A percentile compares a stretch with the other conserved stretches of the same genome.
phyloP scores from a whole-genome alignment of 23 red algal species.

The Gracilaria domingensis region DNA sequence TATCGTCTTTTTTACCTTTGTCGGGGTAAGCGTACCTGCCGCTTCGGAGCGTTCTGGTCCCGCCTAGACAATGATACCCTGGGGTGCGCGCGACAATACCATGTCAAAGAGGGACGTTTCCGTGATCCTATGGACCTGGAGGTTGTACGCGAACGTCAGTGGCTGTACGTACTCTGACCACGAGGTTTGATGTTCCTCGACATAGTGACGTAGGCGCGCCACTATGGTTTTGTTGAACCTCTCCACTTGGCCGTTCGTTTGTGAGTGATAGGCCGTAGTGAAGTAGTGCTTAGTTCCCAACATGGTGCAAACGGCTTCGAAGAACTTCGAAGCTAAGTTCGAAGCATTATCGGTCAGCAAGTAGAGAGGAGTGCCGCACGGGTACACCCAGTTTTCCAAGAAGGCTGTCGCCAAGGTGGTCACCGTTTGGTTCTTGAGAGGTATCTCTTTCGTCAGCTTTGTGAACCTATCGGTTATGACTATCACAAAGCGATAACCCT shows the following conservation, averaged over 20 bases:
- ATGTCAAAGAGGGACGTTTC: not conserved
- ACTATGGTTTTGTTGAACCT: not conserved
- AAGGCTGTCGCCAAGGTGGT: not conserved
- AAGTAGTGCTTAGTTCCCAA: not conserved
- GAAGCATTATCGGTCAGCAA: not conserved
- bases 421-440: no score
- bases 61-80: not conserved
- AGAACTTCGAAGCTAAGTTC: not conserved
- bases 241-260: slow-evolving; percentile 10
- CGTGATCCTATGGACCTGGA: not conserved
- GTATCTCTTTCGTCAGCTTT: not conserved
- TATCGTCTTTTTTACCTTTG: not conserved
- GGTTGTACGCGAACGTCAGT: no score
- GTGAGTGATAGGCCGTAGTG: not conserved
- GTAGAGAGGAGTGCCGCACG: not conserved
- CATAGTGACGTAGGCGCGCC: not conserved
- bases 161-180: no score
- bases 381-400: not conserved
- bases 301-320: not conserved
- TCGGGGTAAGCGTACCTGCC: not conserved
- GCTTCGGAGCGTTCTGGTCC: not conserved
- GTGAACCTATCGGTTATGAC: slow-evolving; percentile 16
- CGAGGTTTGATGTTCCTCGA: not conserved
- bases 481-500: not conserved
- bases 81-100: not conserved